Evolutionary conservation across 257 asterid genomes (phyloP).

Genomic region (Gynochthodes officinalis): DNA sequence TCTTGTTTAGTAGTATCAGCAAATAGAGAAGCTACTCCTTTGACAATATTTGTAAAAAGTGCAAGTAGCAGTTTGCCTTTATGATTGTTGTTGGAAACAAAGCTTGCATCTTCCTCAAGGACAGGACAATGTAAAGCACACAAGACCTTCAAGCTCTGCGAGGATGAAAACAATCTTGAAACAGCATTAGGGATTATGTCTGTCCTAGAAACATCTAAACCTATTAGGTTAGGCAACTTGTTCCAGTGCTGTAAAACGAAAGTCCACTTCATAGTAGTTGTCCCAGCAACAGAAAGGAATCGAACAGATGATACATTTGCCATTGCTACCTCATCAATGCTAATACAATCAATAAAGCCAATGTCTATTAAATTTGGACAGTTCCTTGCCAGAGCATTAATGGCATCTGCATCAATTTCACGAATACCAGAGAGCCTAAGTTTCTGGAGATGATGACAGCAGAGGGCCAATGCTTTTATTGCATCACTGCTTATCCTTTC

Average conservation of each 20-base stretch:
- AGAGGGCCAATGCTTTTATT: constrained; percentile 59
- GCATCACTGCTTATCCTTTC: constrained; percentile 76
- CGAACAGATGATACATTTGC: constrained; percentile 56
- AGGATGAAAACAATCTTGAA: constrained; percentile 49
- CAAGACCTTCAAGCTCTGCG: constrained; percentile 53
- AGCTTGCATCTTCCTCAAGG: constrained; percentile 55
- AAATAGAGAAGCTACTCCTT: constrained; percentile 53
- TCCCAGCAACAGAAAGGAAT: constrained; percentile 75
- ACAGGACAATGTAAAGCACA: constrained; percentile 64
- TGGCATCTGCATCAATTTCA: constrained; percentile 66
- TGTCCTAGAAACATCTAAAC: constrained; percentile 83
- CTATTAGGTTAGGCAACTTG: constrained; percentile 53
- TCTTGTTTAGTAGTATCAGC: constrained; percentile 43
- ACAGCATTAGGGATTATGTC: constrained; percentile 43
- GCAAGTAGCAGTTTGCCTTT: constrained; percentile 64
- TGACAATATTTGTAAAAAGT: constrained; percentile 51
- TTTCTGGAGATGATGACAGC: constrained; percentile 56
- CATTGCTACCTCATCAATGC: constrained; percentile 57
- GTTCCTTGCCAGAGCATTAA: constrained; percentile 63
- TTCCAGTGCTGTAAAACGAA: constrained; percentile 48
- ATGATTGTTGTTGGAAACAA: constrained; percentile 44
- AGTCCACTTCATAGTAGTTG: constrained; percentile 57
- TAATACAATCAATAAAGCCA: constrained; percentile 70
- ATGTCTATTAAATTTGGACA: constrained; percentile 54
- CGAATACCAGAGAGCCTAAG: constrained; percentile 68